phyloP scores from a whole-genome alignment of 257 asterid genomes.

The Solanum dulcamara region DNA sequence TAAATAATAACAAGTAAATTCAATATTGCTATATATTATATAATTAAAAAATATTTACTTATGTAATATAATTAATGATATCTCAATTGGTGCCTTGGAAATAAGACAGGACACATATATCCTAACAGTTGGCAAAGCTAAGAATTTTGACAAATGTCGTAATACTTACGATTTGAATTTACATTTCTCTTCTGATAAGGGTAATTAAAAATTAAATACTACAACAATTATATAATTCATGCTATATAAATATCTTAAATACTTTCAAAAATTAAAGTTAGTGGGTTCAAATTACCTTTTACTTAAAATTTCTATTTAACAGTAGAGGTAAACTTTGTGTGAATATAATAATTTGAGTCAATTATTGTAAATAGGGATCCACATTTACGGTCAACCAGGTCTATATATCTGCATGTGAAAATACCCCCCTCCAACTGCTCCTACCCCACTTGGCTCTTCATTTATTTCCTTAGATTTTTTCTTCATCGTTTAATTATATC shows the following conservation, averaged over 20 bases:
- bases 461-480: not conserved
- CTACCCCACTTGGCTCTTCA: not conserved
- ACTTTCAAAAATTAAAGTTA: not conserved
- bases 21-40: too few species aligned
- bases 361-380: not conserved
- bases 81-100: too few species aligned
- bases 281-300: not conserved
- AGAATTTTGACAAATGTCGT: too few species aligned
- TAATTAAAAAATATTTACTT: too few species aligned
- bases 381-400: not conserved
- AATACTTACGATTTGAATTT: not conserved
- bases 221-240: not conserved
- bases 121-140: too few species aligned
- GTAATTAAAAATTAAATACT: not conserved
- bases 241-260: not conserved
- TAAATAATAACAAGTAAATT: too few species aligned
- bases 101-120: too few species aligned
- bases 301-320: not conserved
- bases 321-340: not conserved
- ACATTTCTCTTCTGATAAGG: not conserved
- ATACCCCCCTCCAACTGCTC: not conserved
- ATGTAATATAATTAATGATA: too few species aligned
- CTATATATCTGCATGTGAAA: not conserved
- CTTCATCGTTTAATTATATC: not conserved
- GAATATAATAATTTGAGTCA: not conserved